Percentiles rank a stretch among this genome's conserved stretches.
phyloP scores from a whole-genome alignment of 208 protist species.

The Acanthamoeba culbertsoni region DNA sequence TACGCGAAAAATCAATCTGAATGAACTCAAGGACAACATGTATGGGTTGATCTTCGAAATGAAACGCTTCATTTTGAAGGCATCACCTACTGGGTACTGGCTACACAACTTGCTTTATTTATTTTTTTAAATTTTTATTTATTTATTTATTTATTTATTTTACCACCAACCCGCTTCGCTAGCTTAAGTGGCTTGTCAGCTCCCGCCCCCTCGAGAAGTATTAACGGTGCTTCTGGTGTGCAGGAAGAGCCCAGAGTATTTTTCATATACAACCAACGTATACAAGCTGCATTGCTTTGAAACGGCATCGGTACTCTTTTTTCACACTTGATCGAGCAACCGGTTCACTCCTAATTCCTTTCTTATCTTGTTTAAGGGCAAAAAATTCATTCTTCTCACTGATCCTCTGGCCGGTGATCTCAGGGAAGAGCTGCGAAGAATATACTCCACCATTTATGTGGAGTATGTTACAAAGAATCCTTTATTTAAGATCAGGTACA shows the following conservation, averaged over 20 bases:
- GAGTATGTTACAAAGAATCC: slow-evolving; percentile 22
- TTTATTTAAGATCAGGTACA: not conserved
- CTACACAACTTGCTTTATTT: not conserved
- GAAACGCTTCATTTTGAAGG: slow-evolving; percentile 62
- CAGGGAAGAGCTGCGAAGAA: not conserved
- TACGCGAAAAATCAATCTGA: slow-evolving; percentile 58
- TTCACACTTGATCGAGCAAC: not conserved
- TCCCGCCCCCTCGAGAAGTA: not conserved
- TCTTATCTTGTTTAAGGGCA: not conserved
- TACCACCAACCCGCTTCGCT: not conserved
- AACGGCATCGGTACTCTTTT: slow-evolving; percentile 53
- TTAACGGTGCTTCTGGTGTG: not conserved
- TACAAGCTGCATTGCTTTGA: slow-evolving; percentile 79
- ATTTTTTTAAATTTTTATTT: not conserved
- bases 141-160: not conserved
- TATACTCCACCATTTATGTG: slow-evolving; percentile 1
- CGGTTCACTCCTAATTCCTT: not conserved
- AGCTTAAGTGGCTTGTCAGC: not conserved
- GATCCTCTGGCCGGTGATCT: not conserved
- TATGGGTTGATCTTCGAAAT: slow-evolving; percentile 69
- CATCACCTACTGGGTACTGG: slow-evolving; percentile 64
- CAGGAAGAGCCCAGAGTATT: slow-evolving; percentile 61
- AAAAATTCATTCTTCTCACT: not conserved
- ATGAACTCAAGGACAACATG: slow-evolving; percentile 67
- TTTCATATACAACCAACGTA: slow-evolving; percentile 65